Conservation (phyloP, 2,329 filamentous ascomycete species). For the Myotisia sp. region DNA sequence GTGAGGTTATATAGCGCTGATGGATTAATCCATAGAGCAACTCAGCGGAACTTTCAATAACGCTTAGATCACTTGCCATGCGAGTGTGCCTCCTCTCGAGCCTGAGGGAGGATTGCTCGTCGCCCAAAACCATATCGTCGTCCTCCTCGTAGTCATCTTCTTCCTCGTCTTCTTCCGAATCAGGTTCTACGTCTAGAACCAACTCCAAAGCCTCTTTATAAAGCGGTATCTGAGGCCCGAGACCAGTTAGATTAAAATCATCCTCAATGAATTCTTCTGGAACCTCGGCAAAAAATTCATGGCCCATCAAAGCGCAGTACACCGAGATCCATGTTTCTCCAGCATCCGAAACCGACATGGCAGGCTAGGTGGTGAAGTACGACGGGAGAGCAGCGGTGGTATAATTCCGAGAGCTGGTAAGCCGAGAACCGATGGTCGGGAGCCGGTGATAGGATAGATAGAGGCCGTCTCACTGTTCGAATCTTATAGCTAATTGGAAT, state of each 20-base stretch:
- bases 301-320: slow-evolving; percentile 86
- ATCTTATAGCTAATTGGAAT: too few relatives aligned
- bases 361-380: too few relatives aligned
- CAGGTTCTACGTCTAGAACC: slow-evolving; percentile 95
- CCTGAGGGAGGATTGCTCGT: slow-evolving; percentile 41
- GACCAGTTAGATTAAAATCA: slow-evolving; percentile 95
- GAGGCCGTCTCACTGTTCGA: too few relatives aligned
- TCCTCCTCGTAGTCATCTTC: slow-evolving; percentile 55
- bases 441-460: too few relatives aligned
- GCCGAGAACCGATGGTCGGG: too few relatives aligned
- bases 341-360: slow-evolving; percentile 35
- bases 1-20: slow-evolving; percentile 93
- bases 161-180: slow-evolving; percentile 59
- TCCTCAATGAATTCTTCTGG: slow-evolving; percentile 99
- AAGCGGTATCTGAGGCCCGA: slow-evolving; percentile 92
- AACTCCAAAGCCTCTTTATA: slow-evolving; percentile 99
- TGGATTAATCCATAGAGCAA: slow-evolving; percentile 96
- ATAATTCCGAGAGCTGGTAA: too few relatives aligned
- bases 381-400: too few relatives aligned
- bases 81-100: slow-evolving; percentile 65
- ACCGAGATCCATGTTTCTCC: slow-evolving; percentile 94
- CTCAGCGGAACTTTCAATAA: slow-evolving; percentile 96
- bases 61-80: slow-evolving; percentile 81
- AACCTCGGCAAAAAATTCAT: slow-evolving; percentile 98
- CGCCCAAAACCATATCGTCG: slow-evolving; percentile 53